These are phyloP conservation scores for Tylopilus plumbeoviolaceoides DNA, from an alignment of 768 basidiomycete genomes.

Conservation along the genomic window DNA sequence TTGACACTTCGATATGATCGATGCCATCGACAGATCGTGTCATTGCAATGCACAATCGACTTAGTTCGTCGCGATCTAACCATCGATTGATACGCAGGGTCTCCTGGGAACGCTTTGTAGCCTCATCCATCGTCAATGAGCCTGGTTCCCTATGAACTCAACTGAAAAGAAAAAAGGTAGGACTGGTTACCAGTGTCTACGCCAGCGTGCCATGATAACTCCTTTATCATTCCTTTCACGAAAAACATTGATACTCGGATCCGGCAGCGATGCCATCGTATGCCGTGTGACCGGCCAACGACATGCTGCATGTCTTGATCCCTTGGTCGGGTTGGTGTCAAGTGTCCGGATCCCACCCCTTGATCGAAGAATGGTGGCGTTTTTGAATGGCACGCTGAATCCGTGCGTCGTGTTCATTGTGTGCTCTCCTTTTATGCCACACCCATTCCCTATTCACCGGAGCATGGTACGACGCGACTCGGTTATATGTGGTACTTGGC, in stretches of 20 bases:
- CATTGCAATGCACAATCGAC: not conserved
- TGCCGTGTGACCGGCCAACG: not conserved
- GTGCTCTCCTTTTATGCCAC: not conserved
- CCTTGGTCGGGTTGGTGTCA: not conserved
- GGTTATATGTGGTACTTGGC: not conserved
- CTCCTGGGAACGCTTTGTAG: not conserved
- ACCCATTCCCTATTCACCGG: not conserved
- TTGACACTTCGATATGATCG: conserved; percentile 2
- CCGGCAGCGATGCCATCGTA: not conserved
- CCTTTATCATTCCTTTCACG: not conserved
- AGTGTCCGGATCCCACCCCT: not conserved
- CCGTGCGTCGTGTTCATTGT: not conserved
- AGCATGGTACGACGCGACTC: not conserved
- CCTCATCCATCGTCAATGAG: not conserved
- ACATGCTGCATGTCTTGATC: not conserved
- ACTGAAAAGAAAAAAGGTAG: not conserved
- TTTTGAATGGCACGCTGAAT: not conserved
- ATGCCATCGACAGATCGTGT: conserved; percentile 4
- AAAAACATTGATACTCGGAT: not conserved
- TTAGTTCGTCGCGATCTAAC: not conserved
- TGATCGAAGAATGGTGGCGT: conserved; percentile 9
- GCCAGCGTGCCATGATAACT: not conserved
- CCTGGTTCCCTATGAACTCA: not conserved
- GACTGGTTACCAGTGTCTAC: not conserved
- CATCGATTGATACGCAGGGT: not conserved